Base-by-base conservation (phyloP, 768 basidiomycete species). In the Gloeostereum incarnatum region DNA sequence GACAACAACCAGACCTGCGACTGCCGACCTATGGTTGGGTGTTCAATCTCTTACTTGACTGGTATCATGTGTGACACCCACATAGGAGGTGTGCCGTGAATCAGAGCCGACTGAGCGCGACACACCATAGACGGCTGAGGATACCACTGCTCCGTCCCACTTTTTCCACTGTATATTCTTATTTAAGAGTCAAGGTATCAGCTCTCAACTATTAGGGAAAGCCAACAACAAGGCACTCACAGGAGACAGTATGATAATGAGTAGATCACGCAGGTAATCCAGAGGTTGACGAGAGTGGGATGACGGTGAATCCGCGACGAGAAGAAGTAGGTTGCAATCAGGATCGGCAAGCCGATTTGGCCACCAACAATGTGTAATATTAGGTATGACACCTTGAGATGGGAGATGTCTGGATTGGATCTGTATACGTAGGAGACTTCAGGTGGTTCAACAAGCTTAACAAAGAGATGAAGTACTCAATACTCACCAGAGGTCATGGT, bases 271-370 rank as follows among this genome's bases (percentile, higher is more conserved):
- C 73, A 73, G 32, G 68, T 62, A n/a, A 69, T 37, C 40, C 73
- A 77, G 43, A 78, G 69, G 43, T 79, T 78, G 42, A 77, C 53
- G 46, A 78, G 60, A 1, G 68, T 67, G 1, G 73, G 69, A 38
- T 69, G 71, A 39, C 70, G 66, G 25, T 57, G 53, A 19, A 66
- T 51, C 46, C 60, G 68, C 9, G 4, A 17, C 36, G 62, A 65
- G 17, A 65, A 41, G 13, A 69, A 47, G 35, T 66, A 66, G 8
- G 68, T 73, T 9, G 62, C 42, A 22, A 78, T 52, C 26, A 77
- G 56, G 7, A 71, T 43, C 10, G 71, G 73, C 9, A 77, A 53
- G 31, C 70, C 65, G 29, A 74, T 50, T 40, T 78, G 69, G 1
- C 75, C 76, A 23, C 73, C 78, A 26, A 59, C 44, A 18, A 75